Evolutionary conservation across 2,329 filamentous ascomycete genomes (phyloP).

Genomic region (Dactylonectria macrodidyma): DNA sequence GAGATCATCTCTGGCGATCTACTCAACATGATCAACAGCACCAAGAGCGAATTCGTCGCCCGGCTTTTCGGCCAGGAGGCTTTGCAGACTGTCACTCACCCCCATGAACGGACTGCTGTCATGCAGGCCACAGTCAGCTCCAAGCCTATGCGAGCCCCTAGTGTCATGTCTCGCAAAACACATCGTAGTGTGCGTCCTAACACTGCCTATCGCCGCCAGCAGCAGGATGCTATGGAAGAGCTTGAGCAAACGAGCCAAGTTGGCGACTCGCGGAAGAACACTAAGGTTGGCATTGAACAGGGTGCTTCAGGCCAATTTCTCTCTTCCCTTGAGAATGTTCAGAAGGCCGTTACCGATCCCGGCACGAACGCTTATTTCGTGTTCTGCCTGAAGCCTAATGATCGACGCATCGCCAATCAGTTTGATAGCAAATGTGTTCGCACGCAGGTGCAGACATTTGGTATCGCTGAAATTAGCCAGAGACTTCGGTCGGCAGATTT

Average conservation of each 20-base stretch:
- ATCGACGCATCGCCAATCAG: conserved; percentile 96
- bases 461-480: conserved; percentile 97
- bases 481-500: conserved; percentile 94
- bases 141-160: conserved; percentile 92
- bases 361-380: conserved; percentile 96
- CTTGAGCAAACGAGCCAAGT: conserved; percentile 65
- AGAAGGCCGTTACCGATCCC: conserved; percentile 84
- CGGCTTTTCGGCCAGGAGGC: conserved; percentile 97
- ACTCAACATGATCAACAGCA: conserved; percentile 92
- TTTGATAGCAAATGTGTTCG: conserved; percentile 99
- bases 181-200: conserved; percentile 55
- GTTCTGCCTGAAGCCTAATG: conserved; percentile 97
- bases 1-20: conserved; percentile 96
- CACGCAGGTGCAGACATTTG: conserved; percentile 93
- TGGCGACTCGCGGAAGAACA: conserved; percentile 59
- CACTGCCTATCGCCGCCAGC: conserved; percentile 56
- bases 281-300: conserved; percentile 73
- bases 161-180: conserved; percentile 87
- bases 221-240: conserved; percentile 62
- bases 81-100: conserved; percentile 92
- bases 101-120: conserved; percentile 89
- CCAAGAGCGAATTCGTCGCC: conserved; percentile 89
- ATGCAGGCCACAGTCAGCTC: conserved; percentile 98
- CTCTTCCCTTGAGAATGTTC: conserved; percentile 90
- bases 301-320: conserved; percentile 95